These are phyloP conservation scores for Lentinula sp. DNA, from an alignment of 768 basidiomycete genomes.

Conservation along the genomic window DNA sequence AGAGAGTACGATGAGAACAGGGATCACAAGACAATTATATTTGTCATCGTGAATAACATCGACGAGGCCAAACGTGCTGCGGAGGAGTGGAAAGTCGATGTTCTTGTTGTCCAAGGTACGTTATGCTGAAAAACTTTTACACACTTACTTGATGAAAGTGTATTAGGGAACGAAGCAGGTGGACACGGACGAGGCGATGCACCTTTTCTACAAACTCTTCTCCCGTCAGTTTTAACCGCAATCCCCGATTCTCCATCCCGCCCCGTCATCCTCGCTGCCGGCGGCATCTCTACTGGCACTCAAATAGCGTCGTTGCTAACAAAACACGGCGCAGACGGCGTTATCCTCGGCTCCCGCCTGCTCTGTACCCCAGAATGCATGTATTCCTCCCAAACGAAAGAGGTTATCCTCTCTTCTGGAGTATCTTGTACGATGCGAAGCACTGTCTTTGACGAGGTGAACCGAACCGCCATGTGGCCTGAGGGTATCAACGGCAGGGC, in stretches of 20 bases:
- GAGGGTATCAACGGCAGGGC: conserved; percentile 37
- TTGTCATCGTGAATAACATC: conserved; percentile 39
- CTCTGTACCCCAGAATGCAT: conserved; percentile 37
- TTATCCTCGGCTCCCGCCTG: conserved; percentile 43
- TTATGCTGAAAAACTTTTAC: neutral
- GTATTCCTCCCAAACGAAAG: conserved; percentile 32
- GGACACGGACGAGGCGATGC: conserved; percentile 37
- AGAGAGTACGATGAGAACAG: conserved; percentile 32
- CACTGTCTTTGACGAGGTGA: conserved; percentile 34
- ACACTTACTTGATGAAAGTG: too few relatives aligned
- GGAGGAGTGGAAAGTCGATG: conserved; percentile 47
- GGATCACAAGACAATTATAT: conserved; percentile 40
- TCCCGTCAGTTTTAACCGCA: conserved; percentile 26
- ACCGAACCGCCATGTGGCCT: conserved; percentile 37
- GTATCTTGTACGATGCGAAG: conserved; percentile 29
- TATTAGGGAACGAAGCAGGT: conserved; percentile 41
- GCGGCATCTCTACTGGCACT: conserved; percentile 38
- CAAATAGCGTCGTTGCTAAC: conserved; percentile 36
- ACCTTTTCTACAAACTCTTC: conserved; percentile 30
- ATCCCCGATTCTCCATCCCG: conserved; percentile 17
- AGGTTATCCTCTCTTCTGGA: conserved; percentile 26
- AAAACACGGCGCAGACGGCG: conserved; percentile 35
- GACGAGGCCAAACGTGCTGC: conserved; percentile 38
- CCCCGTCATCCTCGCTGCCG: conserved; percentile 39
- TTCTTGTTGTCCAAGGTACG: conserved; percentile 61